Evolutionary conservation across 352 stramenopile species (phyloP), one percentile per base, ranked within the genome.

Genomic region (Blastocystis sp.): DNA sequence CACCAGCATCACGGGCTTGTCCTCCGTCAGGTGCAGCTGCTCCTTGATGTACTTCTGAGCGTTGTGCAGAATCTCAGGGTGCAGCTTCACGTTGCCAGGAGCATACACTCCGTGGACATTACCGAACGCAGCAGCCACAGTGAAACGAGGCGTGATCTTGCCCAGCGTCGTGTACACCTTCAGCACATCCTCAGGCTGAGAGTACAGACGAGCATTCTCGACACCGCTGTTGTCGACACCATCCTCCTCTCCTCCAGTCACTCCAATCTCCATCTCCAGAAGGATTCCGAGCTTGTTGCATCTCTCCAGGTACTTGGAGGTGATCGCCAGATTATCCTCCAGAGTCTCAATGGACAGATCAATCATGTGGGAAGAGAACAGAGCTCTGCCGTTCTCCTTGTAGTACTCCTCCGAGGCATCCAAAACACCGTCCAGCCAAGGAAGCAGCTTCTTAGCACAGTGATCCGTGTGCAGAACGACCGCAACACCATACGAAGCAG

Each of bases 71-170:
- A 98, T 97, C 87, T 95, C 91, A 36, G 95, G 95, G 89, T 97
- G 93, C 77, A 98, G 94, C 87, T 97, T 96, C 79, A 98, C 95
- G 89, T 98, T 98, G 88, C 95, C 95, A 57, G 95, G 94, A 88
- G 96, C 96, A 92, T 98, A 98, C 87, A 98, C 95, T 88, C 95
- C 95, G 90, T 98, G 94, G 44, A 98, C 94, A 89, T 97, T 97
- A 88, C 94, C 93, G 90, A 97, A 97, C 49, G 94, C 94, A 59
- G 94, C 94, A 77, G 95, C 94, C 88, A 97, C 97, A 64, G 93
- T 97, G 89, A 97, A 98, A 88, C 93, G 92, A 84, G 92, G 87
- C 89, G 91, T 91, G 64, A 97, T 90, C 81, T 95, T 84, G 57
- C 90, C 92, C 46, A 97, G 93, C 88, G 96, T 91, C 89, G 97